Conservation (phyloP, 495 filamentous ascomycete genomes). For the Amorphotheca resinae region DNA sequence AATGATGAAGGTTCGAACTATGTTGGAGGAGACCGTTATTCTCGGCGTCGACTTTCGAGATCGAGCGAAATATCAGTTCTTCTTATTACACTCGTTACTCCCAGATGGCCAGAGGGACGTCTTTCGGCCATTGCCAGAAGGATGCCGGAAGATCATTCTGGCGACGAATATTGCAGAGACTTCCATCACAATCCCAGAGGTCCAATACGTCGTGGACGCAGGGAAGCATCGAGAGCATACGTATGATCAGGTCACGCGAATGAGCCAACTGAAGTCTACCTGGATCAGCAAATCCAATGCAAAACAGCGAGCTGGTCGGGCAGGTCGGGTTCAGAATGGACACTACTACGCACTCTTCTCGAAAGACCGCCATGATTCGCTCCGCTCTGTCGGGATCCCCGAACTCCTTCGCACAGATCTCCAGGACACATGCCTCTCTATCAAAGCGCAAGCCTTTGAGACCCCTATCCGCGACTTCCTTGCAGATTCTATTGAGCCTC, state of each 20-base stretch:
- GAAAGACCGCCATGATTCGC: slow-evolving; percentile 58
- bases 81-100: slow-evolving; percentile 67
- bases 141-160: slow-evolving; percentile 75
- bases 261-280: slow-evolving; percentile 77
- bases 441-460: slow-evolving; percentile 62
- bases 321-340: slow-evolving; percentile 78
- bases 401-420: slow-evolving; percentile 86
- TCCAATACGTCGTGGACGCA: slow-evolving; percentile 79
- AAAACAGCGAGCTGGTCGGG: slow-evolving; percentile 80
- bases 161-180: slow-evolving; percentile 96
- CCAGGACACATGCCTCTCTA: slow-evolving; percentile 78
- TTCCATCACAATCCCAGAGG: slow-evolving; percentile 85
- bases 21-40: slow-evolving; percentile 68
- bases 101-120: slow-evolving; percentile 78
- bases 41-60: slow-evolving; percentile 37
- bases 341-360: slow-evolving; percentile 85
- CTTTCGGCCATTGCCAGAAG: slow-evolving; percentile 64
- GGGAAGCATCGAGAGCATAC: slow-evolving; percentile 88
- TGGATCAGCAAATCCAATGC: slow-evolving; percentile 85
- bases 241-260: slow-evolving; percentile 63
- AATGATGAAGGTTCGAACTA: slow-evolving; percentile 62
- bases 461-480: slow-evolving; percentile 39
- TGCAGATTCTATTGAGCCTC: slow-evolving; percentile 40
- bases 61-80: slow-evolving; percentile 30
- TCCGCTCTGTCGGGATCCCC: slow-evolving; percentile 60